Evolutionary conservation across 495 filamentous ascomycete genomes (phyloP).

Genomic region (Aspergillus wentii): DNA sequence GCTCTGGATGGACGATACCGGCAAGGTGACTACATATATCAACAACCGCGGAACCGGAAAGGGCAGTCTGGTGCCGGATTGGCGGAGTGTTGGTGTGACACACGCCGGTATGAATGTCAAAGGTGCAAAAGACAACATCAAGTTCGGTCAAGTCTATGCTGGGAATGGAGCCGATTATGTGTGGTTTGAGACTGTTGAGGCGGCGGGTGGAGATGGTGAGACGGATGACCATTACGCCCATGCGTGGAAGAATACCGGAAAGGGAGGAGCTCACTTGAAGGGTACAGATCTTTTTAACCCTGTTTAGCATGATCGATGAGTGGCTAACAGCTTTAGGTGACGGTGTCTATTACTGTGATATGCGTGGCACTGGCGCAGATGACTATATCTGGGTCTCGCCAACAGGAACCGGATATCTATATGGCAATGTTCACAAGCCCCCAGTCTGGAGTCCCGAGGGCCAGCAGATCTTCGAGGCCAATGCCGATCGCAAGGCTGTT

Average conservation of each 20-base stretch:
- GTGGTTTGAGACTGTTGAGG: background rate
- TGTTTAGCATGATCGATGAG: background rate
- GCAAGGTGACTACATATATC: constrained; percentile 14
- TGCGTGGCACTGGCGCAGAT: constrained; percentile 4
- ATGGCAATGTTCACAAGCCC: constrained; percentile 6
- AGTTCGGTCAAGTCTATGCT: too few species aligned
- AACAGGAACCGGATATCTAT: too few species aligned
- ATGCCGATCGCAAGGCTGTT: constrained; percentile 16
- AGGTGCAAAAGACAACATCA: too few species aligned
- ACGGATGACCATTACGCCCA: constrained; percentile 4
- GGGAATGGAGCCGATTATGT: too few species aligned
- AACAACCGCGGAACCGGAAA: constrained; percentile 17
- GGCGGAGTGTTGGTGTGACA: too few species aligned
- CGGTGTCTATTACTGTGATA: constrained; percentile 3
- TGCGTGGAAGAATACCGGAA: constrained; percentile 11
- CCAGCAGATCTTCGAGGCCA: constrained; percentile 8
- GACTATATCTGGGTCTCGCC: too few species aligned
- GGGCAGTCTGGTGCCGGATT: constrained; percentile 5
- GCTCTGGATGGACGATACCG: constrained; percentile 21
- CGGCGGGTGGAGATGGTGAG: background rate
- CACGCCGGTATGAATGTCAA: too few species aligned
- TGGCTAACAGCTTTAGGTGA: background rate
- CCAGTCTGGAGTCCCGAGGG: constrained; percentile 5
- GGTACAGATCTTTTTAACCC: too few species aligned
- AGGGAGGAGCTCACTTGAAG: constrained; percentile 8